A percentile compares a stretch with the other conserved stretches of the same genome.
Evolutionary conservation across 2,329 filamentous ascomycete species (phyloP).

Genomic region (Aspergillus amoenus): DNA sequence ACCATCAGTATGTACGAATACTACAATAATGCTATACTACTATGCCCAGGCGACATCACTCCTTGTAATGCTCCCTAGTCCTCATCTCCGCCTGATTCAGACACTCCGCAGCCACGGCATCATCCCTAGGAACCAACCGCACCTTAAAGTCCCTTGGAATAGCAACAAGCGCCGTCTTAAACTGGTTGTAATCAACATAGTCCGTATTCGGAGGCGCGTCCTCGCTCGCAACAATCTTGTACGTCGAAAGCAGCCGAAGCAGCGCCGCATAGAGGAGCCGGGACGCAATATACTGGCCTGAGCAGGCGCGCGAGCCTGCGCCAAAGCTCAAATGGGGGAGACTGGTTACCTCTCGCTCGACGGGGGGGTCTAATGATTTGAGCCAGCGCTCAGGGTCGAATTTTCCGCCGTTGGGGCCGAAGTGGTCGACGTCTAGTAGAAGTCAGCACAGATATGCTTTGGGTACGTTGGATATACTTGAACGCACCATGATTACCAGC

Average conservation of each 20-base stretch:
- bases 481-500: constrained; percentile 59
- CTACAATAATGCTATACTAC: too few species aligned
- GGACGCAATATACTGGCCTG: constrained; percentile 58
- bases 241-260: constrained; percentile 54
- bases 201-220: constrained; percentile 59
- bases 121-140: constrained; percentile 54
- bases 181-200: constrained; percentile 62
- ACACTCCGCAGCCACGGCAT: constrained; percentile 38
- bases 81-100: constrained; percentile 45
- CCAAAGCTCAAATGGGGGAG: constrained; percentile 59
- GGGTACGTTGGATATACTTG: too few species aligned
- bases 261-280: constrained; percentile 57
- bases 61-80: constrained; percentile 51
- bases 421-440: constrained; percentile 57
- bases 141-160: constrained; percentile 61
- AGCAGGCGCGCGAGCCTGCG: constrained; percentile 59
- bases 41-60: not conserved
- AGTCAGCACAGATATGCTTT: too few species aligned
- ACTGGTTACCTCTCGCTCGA: constrained; percentile 47
- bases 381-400: constrained; percentile 69
- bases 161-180: constrained; percentile 60
- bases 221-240: constrained; percentile 52
- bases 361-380: constrained; percentile 37
- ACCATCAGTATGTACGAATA: too few species aligned
- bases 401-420: constrained; percentile 51